These are phyloP conservation scores for Calonectria montana DNA, from an alignment of 2,329 filamentous ascomycete species.

Conservation along the genomic window DNA sequence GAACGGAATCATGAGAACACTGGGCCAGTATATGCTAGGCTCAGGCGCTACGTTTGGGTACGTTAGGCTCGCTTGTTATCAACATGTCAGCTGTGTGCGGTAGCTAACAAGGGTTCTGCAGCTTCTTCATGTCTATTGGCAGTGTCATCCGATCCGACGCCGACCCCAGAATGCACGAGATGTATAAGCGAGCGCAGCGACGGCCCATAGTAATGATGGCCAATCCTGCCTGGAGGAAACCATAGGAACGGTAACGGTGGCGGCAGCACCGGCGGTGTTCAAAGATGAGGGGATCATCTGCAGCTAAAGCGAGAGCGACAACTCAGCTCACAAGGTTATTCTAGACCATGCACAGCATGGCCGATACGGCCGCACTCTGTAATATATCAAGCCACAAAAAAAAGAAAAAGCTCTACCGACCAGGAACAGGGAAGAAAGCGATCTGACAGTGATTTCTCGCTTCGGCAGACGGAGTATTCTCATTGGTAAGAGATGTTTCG, in stretches of 20 bases:
- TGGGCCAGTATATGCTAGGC: constrained; percentile 96
- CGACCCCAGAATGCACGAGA: constrained; percentile 78
- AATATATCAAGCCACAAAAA: constrained; percentile 42
- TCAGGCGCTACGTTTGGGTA: constrained; percentile 98
- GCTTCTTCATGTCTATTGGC: constrained; percentile 99
- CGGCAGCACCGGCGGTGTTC: neutral
- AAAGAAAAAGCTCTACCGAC: constrained; percentile 35
- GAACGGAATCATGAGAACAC: constrained; percentile 91
- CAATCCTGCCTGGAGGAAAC: constrained; percentile 51
- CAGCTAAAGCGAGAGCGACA: constrained; percentile 41
- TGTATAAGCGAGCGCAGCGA: constrained; percentile 80
- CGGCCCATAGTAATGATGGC: constrained; percentile 74
- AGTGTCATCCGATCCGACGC: constrained; percentile 95
- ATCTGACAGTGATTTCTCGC: constrained; percentile 27
- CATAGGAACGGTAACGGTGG: constrained; percentile 28
- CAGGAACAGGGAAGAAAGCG: constrained; percentile 27
- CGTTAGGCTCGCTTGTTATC: constrained; percentile 12
- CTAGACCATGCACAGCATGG: constrained; percentile 41
- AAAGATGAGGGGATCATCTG: constrained; percentile 31
- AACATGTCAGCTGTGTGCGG: constrained; percentile 8
- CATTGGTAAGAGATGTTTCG: neutral
- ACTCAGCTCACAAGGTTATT: constrained; percentile 39
- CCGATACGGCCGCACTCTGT: constrained; percentile 40
- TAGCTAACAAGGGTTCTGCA: constrained; percentile 46
- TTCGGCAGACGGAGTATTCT: neutral